Conservation (phyloP, 2,329 filamentous ascomycete genomes). For the Neodidymelliopsis sp. region DNA sequence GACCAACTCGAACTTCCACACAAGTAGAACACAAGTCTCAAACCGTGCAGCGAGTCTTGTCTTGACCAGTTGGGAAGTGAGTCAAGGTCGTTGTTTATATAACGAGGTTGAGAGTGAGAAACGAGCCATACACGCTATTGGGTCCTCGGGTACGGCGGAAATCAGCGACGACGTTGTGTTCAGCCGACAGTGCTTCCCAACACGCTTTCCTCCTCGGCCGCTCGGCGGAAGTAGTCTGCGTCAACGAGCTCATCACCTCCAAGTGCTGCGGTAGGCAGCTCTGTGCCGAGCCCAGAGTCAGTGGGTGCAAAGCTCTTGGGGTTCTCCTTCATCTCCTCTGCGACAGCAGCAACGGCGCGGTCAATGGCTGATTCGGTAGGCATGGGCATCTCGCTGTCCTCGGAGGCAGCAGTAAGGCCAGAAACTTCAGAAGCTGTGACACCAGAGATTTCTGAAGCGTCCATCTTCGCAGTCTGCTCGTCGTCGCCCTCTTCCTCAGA, state of each 20-base stretch:
- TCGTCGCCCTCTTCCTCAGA: slow-evolving; percentile 42
- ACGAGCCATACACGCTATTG: background rate
- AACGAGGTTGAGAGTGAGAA: background rate
- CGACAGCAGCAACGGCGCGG: slow-evolving; percentile 40
- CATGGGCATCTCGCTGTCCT: slow-evolving; percentile 27
- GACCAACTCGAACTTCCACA: slow-evolving; percentile 9
- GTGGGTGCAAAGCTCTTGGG: slow-evolving; percentile 34
- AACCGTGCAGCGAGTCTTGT: slow-evolving; percentile 7
- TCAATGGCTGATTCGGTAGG: slow-evolving; percentile 45
- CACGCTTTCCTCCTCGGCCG: slow-evolving; percentile 48
- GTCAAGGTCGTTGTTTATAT: slow-evolving; percentile 13
- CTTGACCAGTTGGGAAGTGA: background rate
- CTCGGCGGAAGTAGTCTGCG: slow-evolving; percentile 48
- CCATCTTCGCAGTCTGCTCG: slow-evolving; percentile 36
- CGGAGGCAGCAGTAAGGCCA: slow-evolving; percentile 28
- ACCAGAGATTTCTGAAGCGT: slow-evolving; percentile 37
- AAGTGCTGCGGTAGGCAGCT: slow-evolving; percentile 44
- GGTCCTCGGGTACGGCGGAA: no score
- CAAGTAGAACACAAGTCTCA: slow-evolving; percentile 5
- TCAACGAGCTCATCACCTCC: slow-evolving; percentile 31
- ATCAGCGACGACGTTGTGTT: background rate
- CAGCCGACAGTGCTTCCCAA: slow-evolving; percentile 48
- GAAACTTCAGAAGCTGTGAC: slow-evolving; percentile 30
- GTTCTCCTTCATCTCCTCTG: slow-evolving; percentile 38
- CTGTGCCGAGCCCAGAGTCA: slow-evolving; percentile 50